Conservation (phyloP, 2,329 filamentous ascomycete genomes). For the Coleophoma cylindrospora region DNA sequence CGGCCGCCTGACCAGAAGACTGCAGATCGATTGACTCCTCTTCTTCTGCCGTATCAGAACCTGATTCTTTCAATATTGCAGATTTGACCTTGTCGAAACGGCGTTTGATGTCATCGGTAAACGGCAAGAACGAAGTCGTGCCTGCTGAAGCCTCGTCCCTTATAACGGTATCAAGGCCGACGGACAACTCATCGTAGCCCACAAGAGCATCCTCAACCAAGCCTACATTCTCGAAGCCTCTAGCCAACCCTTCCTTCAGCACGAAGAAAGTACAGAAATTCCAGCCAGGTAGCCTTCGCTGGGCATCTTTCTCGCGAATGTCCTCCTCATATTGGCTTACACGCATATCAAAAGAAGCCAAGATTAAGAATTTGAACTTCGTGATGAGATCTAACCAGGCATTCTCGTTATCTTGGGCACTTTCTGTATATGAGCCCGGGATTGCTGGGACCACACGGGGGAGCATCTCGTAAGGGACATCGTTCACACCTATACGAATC, state of each 20-base stretch:
- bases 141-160: conserved; percentile 63
- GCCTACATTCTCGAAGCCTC: conserved; percentile 93
- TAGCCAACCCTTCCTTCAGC: conserved; percentile 87
- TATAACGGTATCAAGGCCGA: conserved; percentile 79
- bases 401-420: conserved; percentile 70
- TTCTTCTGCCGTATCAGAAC: conserved; percentile 27
- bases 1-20: conserved; percentile 30
- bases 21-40: conserved; percentile 46
- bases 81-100: conserved; percentile 48
- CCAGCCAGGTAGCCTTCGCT: conserved; percentile 86
- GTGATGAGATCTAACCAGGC: conserved; percentile 80
- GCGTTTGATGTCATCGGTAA: conserved; percentile 68
- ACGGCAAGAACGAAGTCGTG: conserved; percentile 58
- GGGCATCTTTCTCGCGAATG: conserved; percentile 87
- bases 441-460: conserved; percentile 59
- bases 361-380: conserved; percentile 82
- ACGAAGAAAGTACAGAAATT: conserved; percentile 99
- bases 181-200: conserved; percentile 89
- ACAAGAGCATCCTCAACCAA: conserved; percentile 92
- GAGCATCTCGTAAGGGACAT: conserved; percentile 60
- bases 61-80: conserved; percentile 29
- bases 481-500: conserved; percentile 70
- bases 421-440: conserved; percentile 62
- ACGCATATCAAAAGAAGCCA: conserved; percentile 83
- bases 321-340: conserved; percentile 96